These are phyloP conservation scores for Ceratocystis eucalypticola DNA, from an alignment of 2,329 filamentous ascomycete genomes.

Conservation along the genomic window DNA sequence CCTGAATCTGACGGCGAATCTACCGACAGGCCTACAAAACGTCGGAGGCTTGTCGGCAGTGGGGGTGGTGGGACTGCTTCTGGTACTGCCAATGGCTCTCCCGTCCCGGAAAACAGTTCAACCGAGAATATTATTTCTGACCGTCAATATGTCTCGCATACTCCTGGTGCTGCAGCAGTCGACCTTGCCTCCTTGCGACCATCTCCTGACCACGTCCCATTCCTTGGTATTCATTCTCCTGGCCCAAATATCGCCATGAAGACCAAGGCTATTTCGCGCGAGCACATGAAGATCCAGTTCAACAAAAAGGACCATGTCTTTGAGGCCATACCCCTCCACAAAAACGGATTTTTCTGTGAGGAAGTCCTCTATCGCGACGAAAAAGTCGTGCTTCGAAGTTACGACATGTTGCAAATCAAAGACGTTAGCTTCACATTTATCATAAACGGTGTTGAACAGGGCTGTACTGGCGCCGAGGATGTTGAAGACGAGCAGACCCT, in stretches of 20 bases:
- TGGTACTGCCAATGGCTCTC: background rate
- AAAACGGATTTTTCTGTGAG: slow-evolving; percentile 57
- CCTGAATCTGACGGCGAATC: slow-evolving; percentile 46
- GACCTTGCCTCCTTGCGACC: slow-evolving; percentile 48
- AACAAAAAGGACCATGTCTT: slow-evolving; percentile 50
- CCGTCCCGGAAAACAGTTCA: slow-evolving; percentile 7
- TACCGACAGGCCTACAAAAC: slow-evolving; percentile 25
- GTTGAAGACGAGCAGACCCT: slow-evolving; percentile 37
- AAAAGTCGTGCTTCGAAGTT: slow-evolving; percentile 46
- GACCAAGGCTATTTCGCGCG: slow-evolving; percentile 60
- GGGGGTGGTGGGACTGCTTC: too few relatives aligned
- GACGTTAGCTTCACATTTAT: slow-evolving; percentile 55
- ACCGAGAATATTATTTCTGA: slow-evolving; percentile 39
- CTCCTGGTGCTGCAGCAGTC: slow-evolving; percentile 43
- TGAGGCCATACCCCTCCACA: slow-evolving; percentile 46
- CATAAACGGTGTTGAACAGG: slow-evolving; percentile 49
- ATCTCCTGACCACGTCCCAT: slow-evolving; percentile 47
- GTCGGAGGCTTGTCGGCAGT: slow-evolving; percentile 7
- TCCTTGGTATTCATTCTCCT: slow-evolving; percentile 60
- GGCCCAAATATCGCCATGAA: slow-evolving; percentile 45
- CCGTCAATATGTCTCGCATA: slow-evolving; percentile 47
- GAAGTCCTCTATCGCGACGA: slow-evolving; percentile 44
- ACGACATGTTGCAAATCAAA: slow-evolving; percentile 57
- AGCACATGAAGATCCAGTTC: slow-evolving; percentile 61
- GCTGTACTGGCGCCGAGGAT: slow-evolving; percentile 45